Base-by-base conservation (phyloP, 2,329 filamentous ascomycete species). In the Fusarium napiforme region DNA sequence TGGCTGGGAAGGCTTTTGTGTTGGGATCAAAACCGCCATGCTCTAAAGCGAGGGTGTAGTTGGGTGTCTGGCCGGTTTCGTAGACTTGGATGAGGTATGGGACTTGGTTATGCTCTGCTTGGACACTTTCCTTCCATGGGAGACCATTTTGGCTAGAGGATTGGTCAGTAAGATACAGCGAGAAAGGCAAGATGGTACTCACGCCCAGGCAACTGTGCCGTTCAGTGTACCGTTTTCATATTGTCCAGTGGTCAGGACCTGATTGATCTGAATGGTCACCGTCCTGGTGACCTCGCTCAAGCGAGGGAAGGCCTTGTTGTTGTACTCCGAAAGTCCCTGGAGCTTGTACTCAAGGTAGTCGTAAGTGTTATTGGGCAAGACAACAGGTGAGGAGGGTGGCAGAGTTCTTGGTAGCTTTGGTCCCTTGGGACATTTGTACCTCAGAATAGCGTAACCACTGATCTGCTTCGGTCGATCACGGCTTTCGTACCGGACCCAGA, bases 11-110 rank as follows among this genome's bases (percentile, higher is more conserved):
- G 0, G 85, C 83, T 16, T 81, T 79, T 0, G 83, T 86, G 1
- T 66, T 73, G 0, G 88, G 88, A 67, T 91, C 89, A 82, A 86
- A 89, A 21, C 88, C 88, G 21, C 81, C 69, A 73, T 89, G 87
- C 18, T 77, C 76, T 1, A 88, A 28, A 0, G 89, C 88, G 0
- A 81, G 83, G 0, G 84, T 81, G 74, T 88, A 89, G 76, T 89
- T 80, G 4, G 89, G 88, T 2, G 59, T 68, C 5, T 34, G 57
- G n/a, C 71, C 71, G 3, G 52, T 71, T 8, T 74, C 39, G 8
- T 74, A 73, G 16, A 74, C 46, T 15, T 68, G 52, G 15, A 73
- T 73, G 7, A 73, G 70, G 21, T 74, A 73, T 2, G 71, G 71
- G 4, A 74, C 56, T 34, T 74, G 71, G 5, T 74, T 70, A 1